Evolutionary conservation across 768 basidiomycete species (phyloP), one percentile per base, ranked within the genome.

Genomic region (Lyophyllum shimeji): DNA sequence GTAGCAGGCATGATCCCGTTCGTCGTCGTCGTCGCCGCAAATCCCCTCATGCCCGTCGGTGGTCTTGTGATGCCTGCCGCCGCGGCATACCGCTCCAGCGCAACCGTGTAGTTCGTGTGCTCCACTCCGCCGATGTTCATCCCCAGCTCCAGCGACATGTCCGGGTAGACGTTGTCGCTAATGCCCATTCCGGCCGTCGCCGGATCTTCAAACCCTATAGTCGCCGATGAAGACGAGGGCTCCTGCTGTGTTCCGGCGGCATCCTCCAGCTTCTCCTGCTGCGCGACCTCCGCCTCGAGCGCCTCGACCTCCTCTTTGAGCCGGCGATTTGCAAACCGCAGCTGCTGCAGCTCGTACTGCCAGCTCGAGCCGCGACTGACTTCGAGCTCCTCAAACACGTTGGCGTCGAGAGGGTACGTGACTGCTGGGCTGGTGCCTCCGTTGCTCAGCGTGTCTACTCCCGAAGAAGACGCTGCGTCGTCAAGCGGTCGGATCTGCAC

Each of bases 281-380:
- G 15, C 34, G 20, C 44, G 11, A 31, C 34, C 39, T 56, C 52
- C 23, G 53, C 60, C 67, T 76, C 76, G 46, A 78, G 47, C 42
- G 46, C 58, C 33, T 42, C 50, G 21, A 79, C 69, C 61, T 92
- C 88, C 45, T 88, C 87, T 50, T 69, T 69, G 53, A 93, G 60
- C 57, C 84, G 71, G 69, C 83, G 77, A 64, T 93, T 93, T 50
- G 80, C 76, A 63, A 86, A 85, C 65, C 85, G 80, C 60, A 95
- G 76, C 69, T 94, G 90, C 71, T 93, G 88, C 46, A 95, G 76
- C 73, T 94, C 92, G 62, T 93, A 96, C 73, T 96, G 94, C 94
- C 95, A 97, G 60, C 90, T 93, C 29, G 87, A 87, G 11, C 82
- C 86, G 4, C 87, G 74, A 13, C 72, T 69, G 0, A 81, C 78